Evolutionary conservation across 768 basidiomycete species (phyloP).

Genomic region (Tulasnella sp.): DNA sequence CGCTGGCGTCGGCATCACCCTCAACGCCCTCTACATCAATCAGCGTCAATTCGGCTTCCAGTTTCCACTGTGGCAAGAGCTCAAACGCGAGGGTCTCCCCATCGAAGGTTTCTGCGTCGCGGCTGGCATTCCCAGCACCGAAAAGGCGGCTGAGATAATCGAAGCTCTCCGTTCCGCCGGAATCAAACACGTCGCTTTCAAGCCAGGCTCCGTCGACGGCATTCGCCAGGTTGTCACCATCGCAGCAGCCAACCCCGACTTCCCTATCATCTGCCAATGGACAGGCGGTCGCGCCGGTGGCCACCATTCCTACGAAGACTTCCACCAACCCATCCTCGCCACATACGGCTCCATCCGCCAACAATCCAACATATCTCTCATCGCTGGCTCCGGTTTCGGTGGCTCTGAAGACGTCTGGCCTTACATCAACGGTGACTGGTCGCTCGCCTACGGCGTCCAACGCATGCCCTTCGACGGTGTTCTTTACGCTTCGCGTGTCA

Average conservation of each 20-base stretch:
- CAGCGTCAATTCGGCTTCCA: slow-evolving; percentile 97
- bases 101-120: slow-evolving; percentile 99
- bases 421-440: slow-evolving; percentile 96
- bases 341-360: slow-evolving; percentile 90
- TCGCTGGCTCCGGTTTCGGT: slow-evolving; percentile 95
- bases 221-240: slow-evolving; percentile 97
- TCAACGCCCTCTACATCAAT: slow-evolving; percentile 97
- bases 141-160: slow-evolving; percentile 97
- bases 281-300: slow-evolving; percentile 98
- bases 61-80: slow-evolving; percentile 95
- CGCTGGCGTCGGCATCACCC: slow-evolving; percentile 83
- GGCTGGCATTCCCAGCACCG: slow-evolving; percentile 92
- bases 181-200: slow-evolving; percentile 95
- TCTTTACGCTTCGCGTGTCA: slow-evolving; percentile 92
- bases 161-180: slow-evolving; percentile 73
- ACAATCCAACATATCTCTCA: slow-evolving; percentile 77
- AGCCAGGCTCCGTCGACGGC: slow-evolving; percentile 96
- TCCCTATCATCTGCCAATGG: slow-evolving; percentile 98
- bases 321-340: slow-evolving; percentile 90
- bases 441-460: slow-evolving; percentile 75
- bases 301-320: slow-evolving; percentile 97
- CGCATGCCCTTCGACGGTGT: slow-evolving; percentile 99
- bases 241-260: slow-evolving; percentile 88
- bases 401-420: slow-evolving; percentile 95
- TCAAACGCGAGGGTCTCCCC: slow-evolving; percentile 91